phyloP scores from a whole-genome alignment of 2,329 filamentous ascomycete genomes.

The Talaromyces sp. region DNA sequence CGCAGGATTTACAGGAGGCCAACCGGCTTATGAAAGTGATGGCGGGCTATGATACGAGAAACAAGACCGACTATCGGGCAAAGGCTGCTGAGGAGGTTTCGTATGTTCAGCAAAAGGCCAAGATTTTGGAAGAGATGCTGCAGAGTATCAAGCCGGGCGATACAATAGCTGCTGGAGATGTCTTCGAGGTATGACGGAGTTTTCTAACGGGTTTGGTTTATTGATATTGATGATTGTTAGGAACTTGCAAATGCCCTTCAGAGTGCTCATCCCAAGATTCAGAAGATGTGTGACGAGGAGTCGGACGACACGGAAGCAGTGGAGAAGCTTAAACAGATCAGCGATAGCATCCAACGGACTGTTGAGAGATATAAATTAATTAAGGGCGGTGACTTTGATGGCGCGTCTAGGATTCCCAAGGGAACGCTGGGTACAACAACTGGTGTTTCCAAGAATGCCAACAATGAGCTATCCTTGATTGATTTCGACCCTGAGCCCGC shows the following conservation, averaged over 20 bases:
- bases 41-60: conserved; percentile 92
- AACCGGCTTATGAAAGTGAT: conserved; percentile 99
- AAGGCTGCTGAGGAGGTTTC: conserved; percentile 94
- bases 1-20: conserved; percentile 91
- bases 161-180: conserved; percentile 65
- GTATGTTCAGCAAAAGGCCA: conserved; percentile 94
- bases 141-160: conserved; percentile 80
- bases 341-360: conserved; percentile 96
- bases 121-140: conserved; percentile 85
- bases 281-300: conserved; percentile 99
- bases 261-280: conserved; percentile 96
- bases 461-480: conserved; percentile 84
- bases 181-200: conserved; percentile 54
- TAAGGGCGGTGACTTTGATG: conserved; percentile 90
- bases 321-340: conserved; percentile 91
- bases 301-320: conserved; percentile 96
- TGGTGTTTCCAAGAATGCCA: conserved; percentile 60
- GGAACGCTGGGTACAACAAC: conserved; percentile 69
- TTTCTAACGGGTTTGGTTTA: not conserved
- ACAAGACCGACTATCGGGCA: conserved; percentile 95
- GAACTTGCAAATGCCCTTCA: conserved; percentile 85
- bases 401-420: conserved; percentile 74
- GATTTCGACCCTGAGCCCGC: conserved; percentile 69
- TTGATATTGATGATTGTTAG: conserved; percentile 33
- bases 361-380: conserved; percentile 93